phyloP scores from a whole-genome alignment of 2,329 filamentous ascomycete genomes.

The Beauveria australis region DNA sequence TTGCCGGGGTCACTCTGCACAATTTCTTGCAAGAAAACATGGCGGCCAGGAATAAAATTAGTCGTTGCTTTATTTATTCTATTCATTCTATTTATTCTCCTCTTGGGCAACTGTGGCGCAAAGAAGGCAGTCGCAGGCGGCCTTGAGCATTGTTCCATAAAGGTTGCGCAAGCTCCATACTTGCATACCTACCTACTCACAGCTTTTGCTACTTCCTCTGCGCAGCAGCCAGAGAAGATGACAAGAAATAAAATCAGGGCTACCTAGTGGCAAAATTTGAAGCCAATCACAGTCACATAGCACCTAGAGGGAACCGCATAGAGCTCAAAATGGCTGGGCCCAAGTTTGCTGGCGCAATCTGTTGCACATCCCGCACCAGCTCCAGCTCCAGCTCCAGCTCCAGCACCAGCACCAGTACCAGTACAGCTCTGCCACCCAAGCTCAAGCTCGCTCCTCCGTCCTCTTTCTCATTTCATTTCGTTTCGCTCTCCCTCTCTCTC shows the following conservation, averaged over 20 bases:
- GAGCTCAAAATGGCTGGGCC: not conserved
- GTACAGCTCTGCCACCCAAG: constrained; percentile 13
- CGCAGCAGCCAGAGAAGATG: not conserved
- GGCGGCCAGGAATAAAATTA: not conserved
- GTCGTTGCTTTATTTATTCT: not conserved
- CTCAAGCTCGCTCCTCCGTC: constrained; percentile 12
- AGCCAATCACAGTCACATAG: not conserved
- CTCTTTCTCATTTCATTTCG: constrained; percentile 6
- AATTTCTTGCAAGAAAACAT: not conserved
- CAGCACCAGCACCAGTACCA: not conserved
- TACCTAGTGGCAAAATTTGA: too few relatives aligned
- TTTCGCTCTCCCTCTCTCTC: constrained; percentile 1
- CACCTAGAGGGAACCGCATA: not conserved
- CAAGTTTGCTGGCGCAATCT: constrained; percentile 1
- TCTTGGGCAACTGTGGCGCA: not conserved
- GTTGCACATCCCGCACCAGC: constrained; percentile 5
- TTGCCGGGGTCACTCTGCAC: not conserved
- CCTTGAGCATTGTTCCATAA: not conserved
- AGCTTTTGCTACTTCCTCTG: not conserved
- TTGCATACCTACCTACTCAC: not conserved
- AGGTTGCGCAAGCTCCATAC: not conserved
- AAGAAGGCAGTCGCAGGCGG: too few relatives aligned
- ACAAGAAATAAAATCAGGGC: not conserved
- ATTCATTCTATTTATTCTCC: too few relatives aligned
- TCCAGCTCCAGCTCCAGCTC: not conserved